phyloP scores from a whole-genome alignment of 768 basidiomycete genomes.

The Lactarius hengduanensis region DNA sequence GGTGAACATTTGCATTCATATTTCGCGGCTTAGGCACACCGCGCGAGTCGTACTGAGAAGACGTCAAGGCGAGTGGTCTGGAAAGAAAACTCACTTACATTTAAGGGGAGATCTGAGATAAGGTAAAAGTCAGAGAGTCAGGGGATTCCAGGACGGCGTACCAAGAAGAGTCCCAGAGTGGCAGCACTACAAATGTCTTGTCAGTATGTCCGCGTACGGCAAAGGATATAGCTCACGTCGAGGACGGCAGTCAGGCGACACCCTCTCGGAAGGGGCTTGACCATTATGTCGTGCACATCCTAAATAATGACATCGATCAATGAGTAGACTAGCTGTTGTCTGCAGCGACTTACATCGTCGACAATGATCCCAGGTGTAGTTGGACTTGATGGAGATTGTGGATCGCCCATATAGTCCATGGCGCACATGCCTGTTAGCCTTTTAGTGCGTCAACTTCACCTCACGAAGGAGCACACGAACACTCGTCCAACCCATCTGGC shows the following conservation, averaged over 20 bases:
- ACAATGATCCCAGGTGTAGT: neutral
- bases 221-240: conserved; percentile 3
- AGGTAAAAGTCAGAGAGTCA: neutral
- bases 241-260: conserved; percentile 15
- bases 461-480: neutral
- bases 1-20: neutral
- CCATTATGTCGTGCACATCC: conserved; percentile 6
- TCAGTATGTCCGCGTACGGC: neutral
- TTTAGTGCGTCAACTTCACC: neutral
- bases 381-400: too few species aligned
- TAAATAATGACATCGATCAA: neutral
- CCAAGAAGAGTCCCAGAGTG: conserved; percentile 13
- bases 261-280: neutral
- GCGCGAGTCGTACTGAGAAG: conserved; percentile 4
- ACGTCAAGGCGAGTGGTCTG: neutral
- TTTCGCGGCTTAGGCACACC: neutral
- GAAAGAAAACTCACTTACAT: neutral
- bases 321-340: too few species aligned
- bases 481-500: neutral
- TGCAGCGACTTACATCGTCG: neutral
- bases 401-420: neutral
- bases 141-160: too few species aligned
- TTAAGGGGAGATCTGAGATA: conserved; percentile 8
- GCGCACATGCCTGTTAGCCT: conserved; percentile 7
- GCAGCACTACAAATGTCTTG: neutral